phyloP scores from a whole-genome alignment of 2,329 filamentous ascomycete genomes.

The Grosmannia penicillata region DNA sequence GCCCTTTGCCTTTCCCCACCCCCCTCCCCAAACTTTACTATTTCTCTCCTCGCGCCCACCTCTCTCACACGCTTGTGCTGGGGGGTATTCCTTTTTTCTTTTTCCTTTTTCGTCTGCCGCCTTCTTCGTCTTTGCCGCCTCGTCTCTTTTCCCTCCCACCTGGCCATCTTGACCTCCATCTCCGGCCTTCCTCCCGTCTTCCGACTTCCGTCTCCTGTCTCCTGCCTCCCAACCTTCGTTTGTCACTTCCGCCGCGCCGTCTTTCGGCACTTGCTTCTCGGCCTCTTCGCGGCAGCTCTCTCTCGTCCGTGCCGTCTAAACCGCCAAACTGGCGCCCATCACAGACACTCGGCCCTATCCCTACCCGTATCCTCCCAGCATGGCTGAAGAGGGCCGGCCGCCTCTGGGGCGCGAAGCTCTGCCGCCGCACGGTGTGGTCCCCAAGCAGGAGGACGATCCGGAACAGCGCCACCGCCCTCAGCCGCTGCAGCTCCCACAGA shows the following conservation, averaged over 20 bases:
- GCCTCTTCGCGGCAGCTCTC: background rate
- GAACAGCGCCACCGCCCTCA: slow-evolving; percentile 7
- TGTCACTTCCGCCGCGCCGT: no score
- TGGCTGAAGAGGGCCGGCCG: slow-evolving; percentile 10
- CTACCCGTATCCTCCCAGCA: slow-evolving; percentile 5
- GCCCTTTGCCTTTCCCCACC: background rate
- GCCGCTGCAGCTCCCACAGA: slow-evolving; percentile 3
- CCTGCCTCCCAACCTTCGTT: no score
- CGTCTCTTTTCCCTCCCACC: background rate
- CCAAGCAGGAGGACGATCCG: slow-evolving; percentile 8
- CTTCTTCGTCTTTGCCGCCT: background rate
- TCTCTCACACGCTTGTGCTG: background rate
- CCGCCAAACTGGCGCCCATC: slow-evolving; percentile 10
- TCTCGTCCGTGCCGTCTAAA: no score
- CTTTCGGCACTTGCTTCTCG: background rate
- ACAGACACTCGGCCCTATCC: slow-evolving; percentile 4
- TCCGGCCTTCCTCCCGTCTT: background rate
- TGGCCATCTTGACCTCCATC: background rate
- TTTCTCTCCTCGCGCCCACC: background rate
- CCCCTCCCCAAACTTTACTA: background rate
- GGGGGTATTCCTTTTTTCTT: background rate
- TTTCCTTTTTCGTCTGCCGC: background rate
- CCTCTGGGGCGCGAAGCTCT: slow-evolving; percentile 6
- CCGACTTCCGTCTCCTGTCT: no score
- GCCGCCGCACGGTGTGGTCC: background rate